phyloP scores from a whole-genome alignment of 169 alveolate genomes.

The Cryptosporidium canis region DNA sequence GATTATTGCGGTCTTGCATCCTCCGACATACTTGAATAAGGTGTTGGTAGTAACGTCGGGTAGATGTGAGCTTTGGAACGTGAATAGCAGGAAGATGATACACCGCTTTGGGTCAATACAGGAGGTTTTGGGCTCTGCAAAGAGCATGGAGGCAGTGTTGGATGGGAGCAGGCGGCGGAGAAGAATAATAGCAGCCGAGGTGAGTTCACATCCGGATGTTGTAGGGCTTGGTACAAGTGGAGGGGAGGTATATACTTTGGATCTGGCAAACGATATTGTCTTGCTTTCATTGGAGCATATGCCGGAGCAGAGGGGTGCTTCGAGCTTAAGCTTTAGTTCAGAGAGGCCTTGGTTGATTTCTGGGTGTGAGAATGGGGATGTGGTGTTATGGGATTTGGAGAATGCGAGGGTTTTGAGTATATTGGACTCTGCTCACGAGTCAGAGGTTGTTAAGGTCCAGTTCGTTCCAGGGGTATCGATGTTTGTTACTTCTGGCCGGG shows the following conservation, averaged over 20 bases:
- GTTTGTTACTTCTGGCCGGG: constrained; percentile 70
- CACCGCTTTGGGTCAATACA: constrained; percentile 49
- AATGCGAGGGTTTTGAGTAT: constrained; percentile 37
- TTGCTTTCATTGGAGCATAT: constrained; percentile 37
- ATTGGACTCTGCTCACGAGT: constrained; percentile 56
- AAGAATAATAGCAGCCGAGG: background rate
- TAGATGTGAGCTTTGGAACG: constrained; percentile 70
- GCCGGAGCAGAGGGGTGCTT: constrained; percentile 54
- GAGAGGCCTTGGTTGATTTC: constrained; percentile 43
- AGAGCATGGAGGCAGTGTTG: background rate
- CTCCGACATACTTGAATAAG: constrained; percentile 66
- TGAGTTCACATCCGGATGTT: constrained; percentile 41
- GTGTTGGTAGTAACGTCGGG: constrained; percentile 44
- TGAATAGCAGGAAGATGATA: constrained; percentile 43
- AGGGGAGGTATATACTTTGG: constrained; percentile 45
- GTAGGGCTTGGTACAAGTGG: constrained; percentile 45
- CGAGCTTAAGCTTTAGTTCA: constrained; percentile 43
- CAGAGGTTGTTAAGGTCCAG: constrained; percentile 30
- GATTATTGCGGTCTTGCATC: constrained; percentile 51
- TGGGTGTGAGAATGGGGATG: constrained; percentile 70
- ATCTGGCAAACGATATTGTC: constrained; percentile 43
- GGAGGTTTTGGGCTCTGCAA: background rate
- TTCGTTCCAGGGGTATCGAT: constrained; percentile 56
- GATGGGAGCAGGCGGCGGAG: background rate
- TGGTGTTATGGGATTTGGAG: constrained; percentile 65